Base-by-base conservation (phyloP, 306 rosid genomes). In the Quercus dentata region DNA sequence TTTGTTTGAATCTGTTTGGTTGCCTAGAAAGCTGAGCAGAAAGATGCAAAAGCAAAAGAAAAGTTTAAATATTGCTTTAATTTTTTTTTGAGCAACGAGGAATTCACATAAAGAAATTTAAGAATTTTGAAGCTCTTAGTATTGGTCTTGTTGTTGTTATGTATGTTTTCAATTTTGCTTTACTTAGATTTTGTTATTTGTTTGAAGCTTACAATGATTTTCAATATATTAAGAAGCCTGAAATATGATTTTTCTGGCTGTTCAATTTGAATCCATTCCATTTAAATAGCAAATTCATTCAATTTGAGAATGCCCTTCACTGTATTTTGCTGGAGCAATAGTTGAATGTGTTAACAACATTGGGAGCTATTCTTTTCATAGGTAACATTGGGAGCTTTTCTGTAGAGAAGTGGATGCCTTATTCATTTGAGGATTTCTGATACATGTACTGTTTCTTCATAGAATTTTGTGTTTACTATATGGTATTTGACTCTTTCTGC, bases 401-500 rank as follows among this genome's bases (percentile, higher is more conserved):
- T 19, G 11, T 14, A 15, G 31, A 19, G 72, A 35, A 4, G 52
- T 67, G n/a, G 10, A 35, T 35, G 72, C 27, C 52, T 8, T 9
- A 4, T 67, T 35, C 27, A 35, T 67, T 35, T 35, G 72, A 35
- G 64, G n/a, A 31, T 51, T 70, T 79, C 30, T 46, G 19, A 46
- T 62, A 15, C 27, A 5, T 49, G 20, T 17, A 70, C 9, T n/a
- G 62, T 57, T 80, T 68, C 75, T 17, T 65, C 27, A 64, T 35
- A 65, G 27, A 6, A 69, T 12, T 38, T 12, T 15, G 18, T 38
- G 35, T 65, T 83, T 49, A 64, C 74, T n/a, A 72, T 71, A 33
- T 76, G 35, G 74, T 72, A 30, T 21, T 71, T 25, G n/a, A 17
- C 73, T 74, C 49, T 77, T 35, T 74, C 14, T 83, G 69, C 25